These are phyloP conservation scores for Oropetium thomaeum DNA, from an alignment of 176 grass and related monocot species.

Conservation along the genomic window DNA sequence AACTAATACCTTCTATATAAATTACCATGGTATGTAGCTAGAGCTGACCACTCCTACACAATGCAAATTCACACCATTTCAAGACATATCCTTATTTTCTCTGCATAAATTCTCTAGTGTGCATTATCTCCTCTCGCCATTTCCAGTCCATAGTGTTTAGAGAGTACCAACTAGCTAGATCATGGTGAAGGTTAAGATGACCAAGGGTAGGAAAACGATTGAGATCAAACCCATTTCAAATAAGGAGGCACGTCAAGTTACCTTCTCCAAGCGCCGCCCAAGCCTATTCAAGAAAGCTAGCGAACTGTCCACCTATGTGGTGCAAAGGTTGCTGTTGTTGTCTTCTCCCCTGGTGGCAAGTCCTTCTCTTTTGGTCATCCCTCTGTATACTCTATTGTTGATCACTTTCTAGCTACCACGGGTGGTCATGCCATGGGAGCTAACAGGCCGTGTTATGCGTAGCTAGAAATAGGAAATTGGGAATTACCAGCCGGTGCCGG, in stretches of 20 bases:
- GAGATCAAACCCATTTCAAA: constrained; percentile 7
- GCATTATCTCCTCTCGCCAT: neutral
- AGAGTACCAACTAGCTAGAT: neutral
- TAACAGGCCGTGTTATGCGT: neutral
- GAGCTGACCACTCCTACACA: neutral
- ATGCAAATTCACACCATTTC: neutral
- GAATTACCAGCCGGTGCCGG: neutral
- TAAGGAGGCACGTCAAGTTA: constrained; percentile 2
- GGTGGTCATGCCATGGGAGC: neutral
- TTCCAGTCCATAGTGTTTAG: neutral
- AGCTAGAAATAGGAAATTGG: neutral
- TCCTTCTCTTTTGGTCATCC: constrained; percentile 46
- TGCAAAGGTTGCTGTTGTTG: constrained; percentile 24
- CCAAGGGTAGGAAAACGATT: constrained; percentile 36
- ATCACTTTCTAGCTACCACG: constrained; percentile 14
- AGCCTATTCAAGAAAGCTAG: constrained; percentile 43
- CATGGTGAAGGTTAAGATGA: constrained; percentile 11
- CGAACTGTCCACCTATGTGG: constrained; percentile 44
- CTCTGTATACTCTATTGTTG: constrained; percentile 11
- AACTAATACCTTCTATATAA: neutral
- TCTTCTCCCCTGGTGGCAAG: constrained; percentile 48
- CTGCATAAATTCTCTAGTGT: neutral
- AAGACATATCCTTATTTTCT: neutral
- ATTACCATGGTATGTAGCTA: neutral
- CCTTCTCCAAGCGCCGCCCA: constrained; percentile 44